phyloP scores from a whole-genome alignment of 2,329 filamentous ascomycete genomes.

The Colletotrichum tamarilloi region DNA sequence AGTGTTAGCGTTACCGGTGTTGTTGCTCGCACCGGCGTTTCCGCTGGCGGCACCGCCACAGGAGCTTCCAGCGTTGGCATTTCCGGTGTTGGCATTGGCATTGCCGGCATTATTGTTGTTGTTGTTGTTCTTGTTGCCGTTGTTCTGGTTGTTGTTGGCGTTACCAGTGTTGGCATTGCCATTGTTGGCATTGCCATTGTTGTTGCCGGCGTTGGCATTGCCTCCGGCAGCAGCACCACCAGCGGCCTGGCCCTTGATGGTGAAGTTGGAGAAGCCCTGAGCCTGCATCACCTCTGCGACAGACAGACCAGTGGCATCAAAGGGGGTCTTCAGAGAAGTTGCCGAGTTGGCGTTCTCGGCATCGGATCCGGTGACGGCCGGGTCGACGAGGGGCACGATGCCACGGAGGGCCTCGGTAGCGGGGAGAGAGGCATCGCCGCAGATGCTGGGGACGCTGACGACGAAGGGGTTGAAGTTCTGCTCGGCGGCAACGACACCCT shows the following conservation, averaged over 20 bases:
- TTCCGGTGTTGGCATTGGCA: constrained; percentile 43
- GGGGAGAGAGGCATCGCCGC: constrained; percentile 71
- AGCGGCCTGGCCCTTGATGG: constrained; percentile 51
- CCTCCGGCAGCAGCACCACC: constrained; percentile 41
- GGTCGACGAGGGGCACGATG: constrained; percentile 75
- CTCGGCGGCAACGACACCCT: constrained; percentile 73
- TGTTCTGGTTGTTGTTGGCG: constrained; percentile 40
- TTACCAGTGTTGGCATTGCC: constrained; percentile 11
- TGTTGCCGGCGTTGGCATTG: constrained; percentile 40
- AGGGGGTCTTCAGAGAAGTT: constrained; percentile 62
- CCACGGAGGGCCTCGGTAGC: constrained; percentile 70
- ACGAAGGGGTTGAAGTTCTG: constrained; percentile 80
- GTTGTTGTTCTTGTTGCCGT: constrained; percentile 30
- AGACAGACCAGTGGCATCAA: constrained; percentile 70
- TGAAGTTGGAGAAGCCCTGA: constrained; percentile 73
- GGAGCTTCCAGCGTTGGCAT: constrained; percentile 33
- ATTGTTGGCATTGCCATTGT: constrained; percentile 23
- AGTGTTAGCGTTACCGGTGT: constrained; percentile 36
- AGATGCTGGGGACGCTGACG: constrained; percentile 70
- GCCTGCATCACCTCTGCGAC: constrained; percentile 72
- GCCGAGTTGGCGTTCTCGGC: constrained; percentile 70
- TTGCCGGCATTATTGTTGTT: constrained; percentile 31
- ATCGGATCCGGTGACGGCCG: constrained; percentile 67
- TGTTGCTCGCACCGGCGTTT: constrained; percentile 8
- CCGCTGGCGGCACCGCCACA: constrained; percentile 18